phyloP scores from a whole-genome alignment of 2,329 filamentous ascomycete genomes.

The Penicillium sp. region DNA sequence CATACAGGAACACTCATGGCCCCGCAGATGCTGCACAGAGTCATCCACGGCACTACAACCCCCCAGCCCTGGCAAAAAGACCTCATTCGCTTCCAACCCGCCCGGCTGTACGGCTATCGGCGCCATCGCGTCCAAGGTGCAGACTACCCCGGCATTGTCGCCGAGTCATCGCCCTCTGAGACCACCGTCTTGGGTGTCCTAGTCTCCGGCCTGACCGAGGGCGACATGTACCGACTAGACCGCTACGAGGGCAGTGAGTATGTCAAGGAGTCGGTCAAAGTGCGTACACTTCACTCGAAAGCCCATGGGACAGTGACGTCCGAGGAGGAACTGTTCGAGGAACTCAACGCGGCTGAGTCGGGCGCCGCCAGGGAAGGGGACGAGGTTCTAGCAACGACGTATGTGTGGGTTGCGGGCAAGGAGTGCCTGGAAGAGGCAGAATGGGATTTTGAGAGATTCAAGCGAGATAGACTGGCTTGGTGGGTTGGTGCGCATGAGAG shows the following conservation, averaged over 20 bases:
- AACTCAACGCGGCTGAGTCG: slow-evolving; percentile 46
- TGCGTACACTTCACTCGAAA: slow-evolving; percentile 34
- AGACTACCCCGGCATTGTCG: slow-evolving; percentile 77
- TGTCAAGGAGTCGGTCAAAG: slow-evolving; percentile 46
- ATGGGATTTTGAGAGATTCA: slow-evolving; percentile 86
- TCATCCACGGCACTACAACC: slow-evolving; percentile 61
- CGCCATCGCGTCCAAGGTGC: slow-evolving; percentile 62
- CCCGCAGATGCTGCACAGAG: slow-evolving; percentile 76
- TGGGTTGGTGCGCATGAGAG: slow-evolving; percentile 49
- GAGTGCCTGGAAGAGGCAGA: slow-evolving; percentile 61
- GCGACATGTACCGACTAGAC: slow-evolving; percentile 70
- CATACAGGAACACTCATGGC: slow-evolving; percentile 63
- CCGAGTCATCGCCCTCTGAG: not conserved
- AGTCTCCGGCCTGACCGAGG: slow-evolving; percentile 70
- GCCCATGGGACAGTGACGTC: slow-evolving; percentile 12
- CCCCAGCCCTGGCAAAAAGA: slow-evolving; percentile 47
- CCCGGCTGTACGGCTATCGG: slow-evolving; percentile 66
- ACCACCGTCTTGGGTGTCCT: slow-evolving; percentile 66
- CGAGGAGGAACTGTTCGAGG: slow-evolving; percentile 33
- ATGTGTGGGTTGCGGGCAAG: slow-evolving; percentile 53
- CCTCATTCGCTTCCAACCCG: slow-evolving; percentile 62
- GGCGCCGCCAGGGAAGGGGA: slow-evolving; percentile 45
- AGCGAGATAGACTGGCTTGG: slow-evolving; percentile 62
- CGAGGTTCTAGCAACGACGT: slow-evolving; percentile 53
- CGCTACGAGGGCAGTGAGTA: slow-evolving; percentile 78